A percentile compares a stretch with the other conserved stretches of the same genome.
phyloP scores from a whole-genome alignment of 1,139 yeast species.

The Suhomyces wounanorum region DNA sequence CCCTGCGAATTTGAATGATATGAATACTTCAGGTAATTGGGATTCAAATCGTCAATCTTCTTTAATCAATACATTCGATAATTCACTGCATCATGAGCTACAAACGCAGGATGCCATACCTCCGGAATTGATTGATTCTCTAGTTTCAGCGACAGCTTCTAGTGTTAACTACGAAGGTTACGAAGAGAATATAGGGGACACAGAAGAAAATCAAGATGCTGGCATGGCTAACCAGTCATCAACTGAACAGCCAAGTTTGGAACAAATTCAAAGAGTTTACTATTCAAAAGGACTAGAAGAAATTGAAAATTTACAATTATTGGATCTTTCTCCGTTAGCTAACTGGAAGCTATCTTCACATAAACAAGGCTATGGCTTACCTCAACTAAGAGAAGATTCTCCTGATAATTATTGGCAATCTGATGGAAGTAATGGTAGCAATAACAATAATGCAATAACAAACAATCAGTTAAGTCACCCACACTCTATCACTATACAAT shows the following conservation, averaged over 20 bases:
- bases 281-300: conserved; percentile 53
- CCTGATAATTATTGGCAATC: conserved; percentile 90
- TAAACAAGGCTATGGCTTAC: conserved; percentile 73
- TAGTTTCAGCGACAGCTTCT: conserved; percentile 25
- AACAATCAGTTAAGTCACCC: conserved; percentile 64
- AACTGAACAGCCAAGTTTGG: conserved; percentile 24
- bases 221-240: conserved; percentile 10
- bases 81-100: conserved; percentile 28
- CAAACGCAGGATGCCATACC: conserved; percentile 38
- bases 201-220: conserved; percentile 14
- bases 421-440: conserved; percentile 59
- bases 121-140: conserved; percentile 37
- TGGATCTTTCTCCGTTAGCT: conserved; percentile 80
- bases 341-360: conserved; percentile 82
- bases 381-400: conserved; percentile 71
- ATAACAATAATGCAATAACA: conserved; percentile 29
- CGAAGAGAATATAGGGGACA: conserved; percentile 10
- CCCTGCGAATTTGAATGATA: conserved; percentile 7
- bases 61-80: conserved; percentile 7
- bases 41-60: conserved; percentile 17
- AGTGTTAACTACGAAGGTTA: conserved; percentile 13
- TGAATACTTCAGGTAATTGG: conserved; percentile 35
- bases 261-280: conserved; percentile 41
- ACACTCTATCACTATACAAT: conserved; percentile 77
- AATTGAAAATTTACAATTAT: conserved; percentile 57